phyloP scores from a whole-genome alignment of 106 monocot genomes.

The Gastrodia elata region DNA sequence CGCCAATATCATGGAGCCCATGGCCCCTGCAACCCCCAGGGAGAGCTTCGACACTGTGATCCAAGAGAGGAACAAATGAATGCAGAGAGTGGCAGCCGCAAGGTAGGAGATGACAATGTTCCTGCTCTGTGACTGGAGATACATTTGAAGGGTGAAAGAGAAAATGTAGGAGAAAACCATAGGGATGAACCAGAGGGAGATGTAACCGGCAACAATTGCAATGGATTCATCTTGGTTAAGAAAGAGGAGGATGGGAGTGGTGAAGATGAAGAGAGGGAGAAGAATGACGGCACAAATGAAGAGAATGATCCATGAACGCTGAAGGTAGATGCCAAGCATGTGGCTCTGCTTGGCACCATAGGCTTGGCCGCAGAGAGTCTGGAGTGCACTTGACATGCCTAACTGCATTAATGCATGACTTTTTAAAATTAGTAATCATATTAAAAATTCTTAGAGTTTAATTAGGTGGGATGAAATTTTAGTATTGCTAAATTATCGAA shows the following conservation, averaged over 20 bases:
- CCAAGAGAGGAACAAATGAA: slow-evolving; percentile 43
- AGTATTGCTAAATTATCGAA: too few relatives aligned
- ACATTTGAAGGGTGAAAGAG: slow-evolving; percentile 60
- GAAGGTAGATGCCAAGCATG: slow-evolving; percentile 72
- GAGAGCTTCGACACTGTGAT: slow-evolving; percentile 14
- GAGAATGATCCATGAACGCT: slow-evolving; percentile 57
- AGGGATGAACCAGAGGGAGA: slow-evolving; percentile 57
- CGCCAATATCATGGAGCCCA: slow-evolving; percentile 35
- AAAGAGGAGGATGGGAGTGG: slow-evolving; percentile 32
- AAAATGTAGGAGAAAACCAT: slow-evolving; percentile 37
- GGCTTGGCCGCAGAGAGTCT: slow-evolving; percentile 67
- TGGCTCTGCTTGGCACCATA: slow-evolving; percentile 58
- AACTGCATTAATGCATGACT: too few relatives aligned
- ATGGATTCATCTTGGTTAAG: slow-evolving; percentile 42
- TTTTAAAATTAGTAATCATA: too few relatives aligned
- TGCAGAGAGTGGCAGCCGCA: slow-evolving; percentile 9
- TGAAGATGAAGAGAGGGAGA: slow-evolving; percentile 50
- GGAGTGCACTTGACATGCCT: slow-evolving; percentile 60
- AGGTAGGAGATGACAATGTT: slow-evolving; percentile 36
- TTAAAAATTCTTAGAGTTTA: too few relatives aligned
- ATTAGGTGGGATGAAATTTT: too few relatives aligned
- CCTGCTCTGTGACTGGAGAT: slow-evolving; percentile 60
- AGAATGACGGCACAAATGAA: slow-evolving; percentile 17
- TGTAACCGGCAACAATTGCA: slow-evolving; percentile 25
- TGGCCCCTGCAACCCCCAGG: slow-evolving; percentile 28